Conservation (phyloP, 257 asterid species). For the Capsicum baccatum region DNA sequence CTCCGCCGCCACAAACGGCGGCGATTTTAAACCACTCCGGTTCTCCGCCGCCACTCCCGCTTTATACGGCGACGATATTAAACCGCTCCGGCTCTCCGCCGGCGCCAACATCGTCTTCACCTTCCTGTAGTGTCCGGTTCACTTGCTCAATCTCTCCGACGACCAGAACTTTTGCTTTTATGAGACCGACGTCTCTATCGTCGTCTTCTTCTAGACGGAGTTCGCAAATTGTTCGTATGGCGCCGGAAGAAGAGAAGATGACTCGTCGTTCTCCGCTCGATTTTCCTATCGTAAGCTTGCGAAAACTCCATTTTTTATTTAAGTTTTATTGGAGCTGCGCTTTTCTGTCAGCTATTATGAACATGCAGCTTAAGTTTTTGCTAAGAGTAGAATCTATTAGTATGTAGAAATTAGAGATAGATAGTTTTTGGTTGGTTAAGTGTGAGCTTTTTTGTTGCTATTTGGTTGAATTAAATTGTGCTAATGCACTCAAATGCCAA, state of each 20-base stretch:
- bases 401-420: background rate
- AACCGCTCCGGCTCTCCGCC: background rate
- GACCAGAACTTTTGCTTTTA: slow-evolving; percentile 29
- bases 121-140: slow-evolving; percentile 35
- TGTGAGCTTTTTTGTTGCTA: background rate
- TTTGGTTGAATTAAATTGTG: background rate
- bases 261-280: slow-evolving; percentile 96
- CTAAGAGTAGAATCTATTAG: no score
- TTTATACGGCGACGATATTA: slow-evolving; percentile 34
- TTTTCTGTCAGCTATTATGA: background rate
- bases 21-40: slow-evolving; percentile 17
- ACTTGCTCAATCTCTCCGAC: slow-evolving; percentile 39
- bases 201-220: slow-evolving; percentile 45
- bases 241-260: slow-evolving; percentile 93
- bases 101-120: slow-evolving; percentile 38
- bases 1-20: slow-evolving; percentile 44
- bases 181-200: background rate
- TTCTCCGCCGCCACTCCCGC: slow-evolving; percentile 30
- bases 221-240: slow-evolving; percentile 74
- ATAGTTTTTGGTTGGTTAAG: slow-evolving; percentile 1
- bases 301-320: background rate
- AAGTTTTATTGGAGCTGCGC: background rate
- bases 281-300: slow-evolving; percentile 68
- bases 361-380: no score
- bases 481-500: background rate